Percentiles rank a stretch among this genome's conserved stretches.
phyloP scores from a whole-genome alignment of 129 eudicot species.

The Lonicera japonica region DNA sequence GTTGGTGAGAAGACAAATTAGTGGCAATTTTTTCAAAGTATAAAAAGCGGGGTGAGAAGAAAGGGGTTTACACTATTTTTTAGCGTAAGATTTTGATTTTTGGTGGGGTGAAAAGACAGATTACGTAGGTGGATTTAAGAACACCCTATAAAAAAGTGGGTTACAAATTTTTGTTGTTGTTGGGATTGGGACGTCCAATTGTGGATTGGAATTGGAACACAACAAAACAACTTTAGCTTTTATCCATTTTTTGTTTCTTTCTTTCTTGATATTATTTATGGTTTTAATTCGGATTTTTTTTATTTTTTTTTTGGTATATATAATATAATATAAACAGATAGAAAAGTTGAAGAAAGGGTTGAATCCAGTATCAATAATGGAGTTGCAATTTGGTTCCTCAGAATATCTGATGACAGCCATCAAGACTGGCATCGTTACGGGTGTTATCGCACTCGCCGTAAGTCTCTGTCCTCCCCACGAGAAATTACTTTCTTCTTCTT shows the following conservation, averaged over 20 bases:
- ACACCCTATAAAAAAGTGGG: no score
- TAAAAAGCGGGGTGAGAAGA: no score
- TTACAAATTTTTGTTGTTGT: no score
- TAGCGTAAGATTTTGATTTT: no score
- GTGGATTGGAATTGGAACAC: no score
- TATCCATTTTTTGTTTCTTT: background rate
- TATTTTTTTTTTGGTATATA: background rate
- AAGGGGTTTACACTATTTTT: no score
- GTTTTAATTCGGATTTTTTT: background rate
- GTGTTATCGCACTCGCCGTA: slow-evolving; percentile 89
- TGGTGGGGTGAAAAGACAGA: no score
- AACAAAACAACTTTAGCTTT: background rate
- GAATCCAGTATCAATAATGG: slow-evolving; percentile 73
- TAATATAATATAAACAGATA: background rate
- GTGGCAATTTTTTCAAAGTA: no score
- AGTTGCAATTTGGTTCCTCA: slow-evolving; percentile 72
- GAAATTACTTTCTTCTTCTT: slow-evolving; percentile 14
- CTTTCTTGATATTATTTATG: background rate
- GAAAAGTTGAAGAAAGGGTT: slow-evolving; percentile 83
- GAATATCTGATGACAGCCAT: slow-evolving; percentile 56
- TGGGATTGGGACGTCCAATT: no score
- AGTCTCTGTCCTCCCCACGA: slow-evolving; percentile 33
- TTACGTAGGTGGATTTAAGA: no score
- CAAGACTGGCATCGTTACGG: slow-evolving; percentile 98
- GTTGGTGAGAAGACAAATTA: no score